Conservation (phyloP, 139 green algal species). For the Haematococcus sp. region DNA sequence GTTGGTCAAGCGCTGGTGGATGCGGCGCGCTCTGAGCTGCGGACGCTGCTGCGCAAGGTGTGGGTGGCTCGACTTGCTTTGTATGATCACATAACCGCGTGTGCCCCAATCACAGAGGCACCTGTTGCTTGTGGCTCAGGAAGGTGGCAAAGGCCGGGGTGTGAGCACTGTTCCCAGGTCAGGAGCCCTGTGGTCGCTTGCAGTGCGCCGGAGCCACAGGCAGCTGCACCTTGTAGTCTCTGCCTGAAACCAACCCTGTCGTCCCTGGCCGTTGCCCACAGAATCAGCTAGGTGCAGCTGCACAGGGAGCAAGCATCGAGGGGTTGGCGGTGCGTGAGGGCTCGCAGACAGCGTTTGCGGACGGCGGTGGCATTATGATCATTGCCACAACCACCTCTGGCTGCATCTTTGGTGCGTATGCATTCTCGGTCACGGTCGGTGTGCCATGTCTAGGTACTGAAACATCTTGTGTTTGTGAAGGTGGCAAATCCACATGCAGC, state of each 20-base stretch:
- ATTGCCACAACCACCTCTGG: constrained; percentile 49
- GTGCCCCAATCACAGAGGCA: too few relatives aligned
- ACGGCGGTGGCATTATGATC: constrained; percentile 61
- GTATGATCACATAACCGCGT: too few relatives aligned
- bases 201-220: too few relatives aligned
- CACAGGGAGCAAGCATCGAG: not conserved
- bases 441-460: not conserved
- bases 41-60: constrained; percentile 1
- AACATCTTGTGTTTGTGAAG: too few relatives aligned
- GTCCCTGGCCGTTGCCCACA: not conserved
- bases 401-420: constrained; percentile 53
- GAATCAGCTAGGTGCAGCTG: not conserved
- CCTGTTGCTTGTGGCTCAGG: too few relatives aligned
- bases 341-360: constrained; percentile 30
- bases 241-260: too few relatives aligned
- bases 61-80: too few relatives aligned
- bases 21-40: constrained; percentile 23
- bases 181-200: too few relatives aligned
- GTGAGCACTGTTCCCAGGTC: too few relatives aligned
- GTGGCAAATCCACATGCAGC: too few relatives aligned
- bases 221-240: too few relatives aligned
- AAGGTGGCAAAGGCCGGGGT: too few relatives aligned
- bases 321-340: constrained; percentile 24
- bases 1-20: constrained; percentile 39
- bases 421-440: not conserved